phyloP scores from a whole-genome alignment of 495 filamentous ascomycete genomes.

The Barbatosphaeria neglecta region DNA sequence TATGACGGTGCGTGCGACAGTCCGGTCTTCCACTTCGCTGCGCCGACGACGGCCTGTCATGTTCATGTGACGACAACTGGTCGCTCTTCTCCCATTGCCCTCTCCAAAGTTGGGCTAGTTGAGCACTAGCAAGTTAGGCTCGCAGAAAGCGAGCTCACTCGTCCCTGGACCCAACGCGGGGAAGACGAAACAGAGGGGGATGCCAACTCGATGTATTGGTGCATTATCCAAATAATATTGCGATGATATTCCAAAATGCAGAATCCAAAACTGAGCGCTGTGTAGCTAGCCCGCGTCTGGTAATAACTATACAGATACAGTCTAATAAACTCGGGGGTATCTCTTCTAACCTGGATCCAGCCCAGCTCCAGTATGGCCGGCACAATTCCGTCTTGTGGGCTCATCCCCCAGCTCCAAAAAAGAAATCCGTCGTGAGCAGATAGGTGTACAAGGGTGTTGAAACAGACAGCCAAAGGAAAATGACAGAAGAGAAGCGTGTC shows the following conservation, averaged over 20 bases:
- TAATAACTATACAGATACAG: neutral
- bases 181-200: neutral
- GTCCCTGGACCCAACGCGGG: no score
- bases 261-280: neutral
- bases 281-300: neutral
- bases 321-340: slow-evolving; percentile 1
- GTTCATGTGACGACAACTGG: no score
- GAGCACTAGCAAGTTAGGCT: no score
- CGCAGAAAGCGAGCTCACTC: no score
- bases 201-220: neutral
- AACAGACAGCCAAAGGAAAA: neutral
- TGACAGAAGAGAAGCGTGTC: neutral
- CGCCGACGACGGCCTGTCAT: no score
- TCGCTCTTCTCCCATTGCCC: no score
- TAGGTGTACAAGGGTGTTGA: slow-evolving; percentile 1
- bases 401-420: neutral
- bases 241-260: neutral
- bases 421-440: neutral
- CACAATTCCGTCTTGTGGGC: neutral
- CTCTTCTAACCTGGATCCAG: slow-evolving; percentile 1
- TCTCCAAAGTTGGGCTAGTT: no score
- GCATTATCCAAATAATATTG: neutral
- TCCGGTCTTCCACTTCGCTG: no score
- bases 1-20: no score
- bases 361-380: neutral